Conservation (phyloP, 2,329 filamentous ascomycete species). For the Neopestalotiopsis sp. region DNA sequence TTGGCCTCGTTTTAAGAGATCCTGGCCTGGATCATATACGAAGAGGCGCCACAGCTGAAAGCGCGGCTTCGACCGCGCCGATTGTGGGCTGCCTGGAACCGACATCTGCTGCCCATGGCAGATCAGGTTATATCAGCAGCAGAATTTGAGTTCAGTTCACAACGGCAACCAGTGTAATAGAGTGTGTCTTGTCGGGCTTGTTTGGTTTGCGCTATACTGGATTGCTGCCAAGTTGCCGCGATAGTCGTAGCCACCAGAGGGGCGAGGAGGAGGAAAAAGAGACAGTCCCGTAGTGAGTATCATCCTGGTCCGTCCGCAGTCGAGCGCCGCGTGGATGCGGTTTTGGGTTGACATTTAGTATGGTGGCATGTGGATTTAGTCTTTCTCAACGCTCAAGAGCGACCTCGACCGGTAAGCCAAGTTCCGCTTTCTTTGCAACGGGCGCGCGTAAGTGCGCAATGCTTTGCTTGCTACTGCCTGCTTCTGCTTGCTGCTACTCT, state of each 20-base stretch:
- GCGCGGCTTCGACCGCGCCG: slow-evolving; percentile 14
- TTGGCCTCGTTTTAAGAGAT: slow-evolving; percentile 34
- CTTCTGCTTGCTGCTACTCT: background rate
- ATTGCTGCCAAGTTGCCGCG: slow-evolving; percentile 21
- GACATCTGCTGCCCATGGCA: slow-evolving; percentile 17
- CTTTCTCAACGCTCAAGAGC: slow-evolving; percentile 12
- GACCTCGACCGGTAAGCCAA: slow-evolving; percentile 15
- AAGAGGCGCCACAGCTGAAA: slow-evolving; percentile 46
- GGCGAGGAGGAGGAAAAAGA: background rate
- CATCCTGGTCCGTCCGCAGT: slow-evolving; percentile 9
- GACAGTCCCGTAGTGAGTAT: slow-evolving; percentile 10
- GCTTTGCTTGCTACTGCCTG: background rate
- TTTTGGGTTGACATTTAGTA: background rate
- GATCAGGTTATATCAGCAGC: slow-evolving; percentile 6
- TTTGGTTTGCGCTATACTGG: slow-evolving; percentile 4
- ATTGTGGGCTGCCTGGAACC: slow-evolving; percentile 4
- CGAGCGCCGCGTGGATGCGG: background rate
- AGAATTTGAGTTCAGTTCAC: slow-evolving; percentile 11
- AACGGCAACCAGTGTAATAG: slow-evolving; percentile 10
- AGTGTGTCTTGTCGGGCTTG: background rate
- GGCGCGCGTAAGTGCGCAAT: background rate
- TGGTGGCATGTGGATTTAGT: slow-evolving; percentile 13
- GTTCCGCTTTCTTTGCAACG: slow-evolving; percentile 11
- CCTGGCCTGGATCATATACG: slow-evolving; percentile 33
- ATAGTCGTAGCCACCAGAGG: slow-evolving; percentile 12